These are phyloP conservation scores for Naganishia randhawae DNA, from an alignment of 768 basidiomycete genomes.

Conservation along the genomic window DNA sequence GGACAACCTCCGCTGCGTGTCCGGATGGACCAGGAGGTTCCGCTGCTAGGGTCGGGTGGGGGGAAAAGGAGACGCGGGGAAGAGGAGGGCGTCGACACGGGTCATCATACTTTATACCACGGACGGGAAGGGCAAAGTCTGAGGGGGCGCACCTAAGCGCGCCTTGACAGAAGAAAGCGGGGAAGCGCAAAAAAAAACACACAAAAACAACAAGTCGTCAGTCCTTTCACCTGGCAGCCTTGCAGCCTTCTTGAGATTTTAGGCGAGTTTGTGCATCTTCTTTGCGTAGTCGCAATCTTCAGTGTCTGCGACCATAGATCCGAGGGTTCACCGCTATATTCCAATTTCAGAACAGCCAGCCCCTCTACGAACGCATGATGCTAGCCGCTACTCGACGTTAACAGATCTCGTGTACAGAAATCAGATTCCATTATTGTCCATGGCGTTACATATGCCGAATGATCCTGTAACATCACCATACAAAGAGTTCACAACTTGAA, in stretches of 20 bases:
- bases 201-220: not conserved
- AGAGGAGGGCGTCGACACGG: not conserved
- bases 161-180: too few species aligned
- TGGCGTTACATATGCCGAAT: not conserved
- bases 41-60: slow-evolving; percentile 18
- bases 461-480: not conserved
- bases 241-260: not conserved
- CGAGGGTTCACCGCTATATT: not conserved
- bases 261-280: not conserved
- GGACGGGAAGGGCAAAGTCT: too few species aligned
- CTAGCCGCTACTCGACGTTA: too few species aligned
- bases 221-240: too few species aligned
- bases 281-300: not conserved
- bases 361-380: not conserved
- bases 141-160: too few species aligned
- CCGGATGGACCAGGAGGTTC: not conserved
- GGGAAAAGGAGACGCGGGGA: slow-evolving; percentile 6
- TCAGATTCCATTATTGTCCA: too few species aligned
- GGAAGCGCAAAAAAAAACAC: not conserved
- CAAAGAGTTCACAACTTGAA: not conserved
- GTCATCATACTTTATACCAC: too few species aligned
- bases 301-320: not conserved
- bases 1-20: not conserved
- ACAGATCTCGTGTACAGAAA: too few species aligned
- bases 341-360: not conserved